phyloP scores from a whole-genome alignment of 2,329 filamentous ascomycete genomes.

The Pleomassaria siparia region DNA sequence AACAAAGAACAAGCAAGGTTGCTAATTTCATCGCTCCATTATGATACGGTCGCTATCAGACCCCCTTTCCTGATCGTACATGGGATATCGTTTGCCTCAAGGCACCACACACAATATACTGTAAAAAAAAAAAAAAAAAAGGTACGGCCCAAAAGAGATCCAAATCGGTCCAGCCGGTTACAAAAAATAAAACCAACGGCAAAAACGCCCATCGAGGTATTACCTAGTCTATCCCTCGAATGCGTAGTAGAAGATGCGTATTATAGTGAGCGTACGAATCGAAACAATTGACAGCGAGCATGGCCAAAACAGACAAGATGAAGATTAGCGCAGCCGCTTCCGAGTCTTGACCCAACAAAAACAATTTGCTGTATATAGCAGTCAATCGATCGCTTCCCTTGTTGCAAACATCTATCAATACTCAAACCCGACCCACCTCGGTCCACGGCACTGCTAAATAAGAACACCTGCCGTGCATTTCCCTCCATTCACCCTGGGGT shows the following conservation, averaged over 20 bases:
- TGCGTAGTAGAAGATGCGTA: constrained; percentile 19
- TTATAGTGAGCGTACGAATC: constrained; percentile 26
- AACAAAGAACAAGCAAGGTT: no score
- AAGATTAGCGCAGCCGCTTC: constrained; percentile 10
- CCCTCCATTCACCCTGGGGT: constrained; percentile 21
- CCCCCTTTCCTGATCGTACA: constrained; percentile 10
- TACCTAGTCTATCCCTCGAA: constrained; percentile 14
- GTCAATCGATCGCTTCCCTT: background rate
- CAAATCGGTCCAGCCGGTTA: constrained; percentile 12
- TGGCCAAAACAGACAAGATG: background rate
- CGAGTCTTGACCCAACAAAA: background rate
- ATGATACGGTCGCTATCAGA: background rate
- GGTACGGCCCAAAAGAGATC: constrained; percentile 2
- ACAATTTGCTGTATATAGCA: constrained; percentile 1
- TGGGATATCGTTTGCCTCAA: constrained; percentile 10
- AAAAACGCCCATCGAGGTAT: constrained; percentile 14
- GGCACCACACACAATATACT: constrained; percentile 3
- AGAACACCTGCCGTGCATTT: background rate
- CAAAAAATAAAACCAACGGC: constrained; percentile 2
- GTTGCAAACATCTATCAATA: constrained; percentile 7
- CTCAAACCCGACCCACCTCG: background rate
- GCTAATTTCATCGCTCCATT: background rate
- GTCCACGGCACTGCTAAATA: background rate
- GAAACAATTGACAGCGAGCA: constrained; percentile 5
- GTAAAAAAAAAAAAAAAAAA: no score